These are phyloP conservation scores for Coniella vitis DNA, from an alignment of 2,329 filamentous ascomycete species.

Conservation along the genomic window DNA sequence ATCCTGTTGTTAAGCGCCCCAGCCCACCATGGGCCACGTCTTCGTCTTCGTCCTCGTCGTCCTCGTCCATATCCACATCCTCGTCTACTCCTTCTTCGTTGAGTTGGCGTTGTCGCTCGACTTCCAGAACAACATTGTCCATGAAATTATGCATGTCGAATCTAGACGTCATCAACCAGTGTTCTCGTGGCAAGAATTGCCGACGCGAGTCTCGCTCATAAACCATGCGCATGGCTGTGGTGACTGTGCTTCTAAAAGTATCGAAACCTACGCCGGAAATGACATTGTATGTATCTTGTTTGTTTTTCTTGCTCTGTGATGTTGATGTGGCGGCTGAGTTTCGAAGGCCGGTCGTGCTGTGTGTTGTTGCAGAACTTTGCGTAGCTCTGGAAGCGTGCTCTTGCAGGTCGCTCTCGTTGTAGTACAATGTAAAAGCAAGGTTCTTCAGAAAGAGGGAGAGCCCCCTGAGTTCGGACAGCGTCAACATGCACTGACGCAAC, in stretches of 20 bases:
- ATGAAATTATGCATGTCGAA: constrained; percentile 90
- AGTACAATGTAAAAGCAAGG: constrained; percentile 81
- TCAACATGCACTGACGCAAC: constrained; percentile 59
- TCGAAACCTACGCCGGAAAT: constrained; percentile 68
- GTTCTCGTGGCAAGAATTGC: constrained; percentile 71
- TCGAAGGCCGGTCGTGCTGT: constrained; percentile 7
- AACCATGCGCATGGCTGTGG: constrained; percentile 74
- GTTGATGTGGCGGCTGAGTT: background rate
- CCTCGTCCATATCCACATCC: constrained; percentile 30
- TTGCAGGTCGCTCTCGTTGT: constrained; percentile 61
- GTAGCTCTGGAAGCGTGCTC: background rate
- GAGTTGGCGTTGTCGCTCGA: constrained; percentile 68
- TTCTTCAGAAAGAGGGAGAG: constrained; percentile 85
- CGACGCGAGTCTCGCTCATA: constrained; percentile 91
- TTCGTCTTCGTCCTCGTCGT: constrained; percentile 32
- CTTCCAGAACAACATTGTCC: constrained; percentile 77
- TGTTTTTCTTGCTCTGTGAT: constrained; percentile 14
- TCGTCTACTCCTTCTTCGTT: constrained; percentile 54
- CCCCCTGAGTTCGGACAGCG: constrained; percentile 61
- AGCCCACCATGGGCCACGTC: constrained; percentile 32
- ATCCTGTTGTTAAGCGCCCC: constrained; percentile 37
- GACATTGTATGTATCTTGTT: constrained; percentile 26
- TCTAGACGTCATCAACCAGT: constrained; percentile 87
- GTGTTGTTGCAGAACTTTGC: constrained; percentile 20
- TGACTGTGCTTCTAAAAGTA: constrained; percentile 73